Conservation (phyloP, 2,329 filamentous ascomycete genomes). For the Claviceps cyperi region DNA sequence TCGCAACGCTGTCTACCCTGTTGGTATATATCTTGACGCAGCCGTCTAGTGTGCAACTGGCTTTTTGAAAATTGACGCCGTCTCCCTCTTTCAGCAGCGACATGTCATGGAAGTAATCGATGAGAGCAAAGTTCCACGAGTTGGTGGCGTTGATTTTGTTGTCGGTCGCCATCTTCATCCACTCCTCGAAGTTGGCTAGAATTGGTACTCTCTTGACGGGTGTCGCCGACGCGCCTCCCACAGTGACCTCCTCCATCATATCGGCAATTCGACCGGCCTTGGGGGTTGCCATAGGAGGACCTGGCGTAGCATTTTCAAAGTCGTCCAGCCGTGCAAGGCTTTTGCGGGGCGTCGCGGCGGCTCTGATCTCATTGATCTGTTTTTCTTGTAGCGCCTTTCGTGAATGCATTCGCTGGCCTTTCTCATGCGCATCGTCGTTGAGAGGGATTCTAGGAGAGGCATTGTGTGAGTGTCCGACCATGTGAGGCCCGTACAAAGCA, state of each 20-base stretch:
- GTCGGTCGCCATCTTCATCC: conserved; percentile 99
- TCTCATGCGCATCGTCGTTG: conserved; percentile 90
- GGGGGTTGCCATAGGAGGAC: conserved; percentile 41
- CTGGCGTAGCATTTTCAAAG: conserved; percentile 40
- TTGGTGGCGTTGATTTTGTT: conserved; percentile 98
- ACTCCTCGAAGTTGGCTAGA: conserved; percentile 96
- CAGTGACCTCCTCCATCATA: conserved; percentile 45
- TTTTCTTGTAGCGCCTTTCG: conserved; percentile 79
- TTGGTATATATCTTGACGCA: conserved; percentile 99
- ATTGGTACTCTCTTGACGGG: conserved; percentile 94
- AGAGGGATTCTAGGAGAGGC: conserved; percentile 59
- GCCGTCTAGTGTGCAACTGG: conserved; percentile 90
- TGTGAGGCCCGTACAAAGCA: not conserved
- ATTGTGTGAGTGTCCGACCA: conserved; percentile 1
- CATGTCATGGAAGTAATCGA: conserved; percentile 99
- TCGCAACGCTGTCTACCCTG: conserved; percentile 93
- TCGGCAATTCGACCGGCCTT: conserved; percentile 23
- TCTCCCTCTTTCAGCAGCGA: conserved; percentile 91
- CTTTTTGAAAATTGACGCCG: conserved; percentile 96
- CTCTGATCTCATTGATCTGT: conserved; percentile 81
- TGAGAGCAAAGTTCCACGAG: conserved; percentile 99
- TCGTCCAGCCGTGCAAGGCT: conserved; percentile 43
- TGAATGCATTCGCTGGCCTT: conserved; percentile 73
- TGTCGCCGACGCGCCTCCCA: conserved; percentile 65
- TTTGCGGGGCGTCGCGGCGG: conserved; percentile 53